phyloP scores from a whole-genome alignment of 2,329 filamentous ascomycete genomes.

The Dothistroma pini region DNA sequence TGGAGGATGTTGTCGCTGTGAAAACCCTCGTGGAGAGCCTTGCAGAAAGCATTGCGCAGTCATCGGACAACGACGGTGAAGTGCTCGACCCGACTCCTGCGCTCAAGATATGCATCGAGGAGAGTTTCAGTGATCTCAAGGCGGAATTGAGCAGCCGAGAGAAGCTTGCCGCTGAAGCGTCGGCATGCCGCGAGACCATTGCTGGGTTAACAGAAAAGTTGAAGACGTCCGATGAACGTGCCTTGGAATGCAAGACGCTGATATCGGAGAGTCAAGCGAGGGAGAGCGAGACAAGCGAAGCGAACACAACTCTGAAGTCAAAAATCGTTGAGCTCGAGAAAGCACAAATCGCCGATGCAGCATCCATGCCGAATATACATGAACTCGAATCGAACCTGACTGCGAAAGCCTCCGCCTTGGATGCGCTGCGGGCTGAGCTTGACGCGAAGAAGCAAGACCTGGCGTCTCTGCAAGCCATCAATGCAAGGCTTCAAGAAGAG shows the following conservation, averaged over 20 bases:
- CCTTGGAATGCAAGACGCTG: neutral
- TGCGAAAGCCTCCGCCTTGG: neutral
- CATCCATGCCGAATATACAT: neutral
- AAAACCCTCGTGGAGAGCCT: constrained; percentile 21
- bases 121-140: constrained; percentile 20
- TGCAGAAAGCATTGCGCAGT: constrained; percentile 14
- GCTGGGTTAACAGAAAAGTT: constrained; percentile 19
- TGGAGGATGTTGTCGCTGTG: constrained; percentile 20
- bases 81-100: neutral
- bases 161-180: constrained; percentile 17
- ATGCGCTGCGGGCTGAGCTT: neutral
- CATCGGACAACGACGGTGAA: neutral
- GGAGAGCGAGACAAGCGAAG: neutral
- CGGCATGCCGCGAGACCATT: constrained; percentile 18
- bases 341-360: constrained; percentile 3
- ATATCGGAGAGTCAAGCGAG: neutral
- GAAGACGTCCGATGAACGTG: constrained; percentile 4
- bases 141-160: constrained; percentile 18
- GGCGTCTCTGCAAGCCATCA: neutral
- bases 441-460: neutral
- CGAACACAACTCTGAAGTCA: neutral
- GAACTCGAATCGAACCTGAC: constrained; percentile 8
- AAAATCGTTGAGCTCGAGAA: constrained; percentile 5
- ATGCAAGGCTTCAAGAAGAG: neutral
- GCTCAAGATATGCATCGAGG: constrained; percentile 14